Conservation (phyloP, 768 basidiomycete species). For the Calocybe gangraenosa region DNA sequence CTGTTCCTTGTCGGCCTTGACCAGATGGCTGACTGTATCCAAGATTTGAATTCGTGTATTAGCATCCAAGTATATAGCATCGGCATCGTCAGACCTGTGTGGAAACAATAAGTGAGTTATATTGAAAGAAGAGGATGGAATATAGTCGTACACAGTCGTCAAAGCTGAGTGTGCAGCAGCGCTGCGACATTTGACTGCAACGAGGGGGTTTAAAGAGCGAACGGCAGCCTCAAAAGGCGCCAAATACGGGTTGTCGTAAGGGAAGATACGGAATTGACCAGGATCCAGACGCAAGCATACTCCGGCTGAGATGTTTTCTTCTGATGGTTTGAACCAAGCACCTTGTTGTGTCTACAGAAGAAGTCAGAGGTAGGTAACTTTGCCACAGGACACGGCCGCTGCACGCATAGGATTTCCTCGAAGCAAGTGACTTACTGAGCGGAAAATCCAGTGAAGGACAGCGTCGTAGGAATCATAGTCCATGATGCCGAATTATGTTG, state of each 20-base stretch:
- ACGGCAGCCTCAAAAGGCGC: slow-evolving; percentile 82
- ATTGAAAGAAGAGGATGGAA: neutral
- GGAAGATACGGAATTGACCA: slow-evolving; percentile 75
- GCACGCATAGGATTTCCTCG: neutral
- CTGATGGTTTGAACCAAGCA: slow-evolving; percentile 83
- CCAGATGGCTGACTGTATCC: slow-evolving; percentile 61
- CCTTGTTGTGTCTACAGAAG: slow-evolving; percentile 65
- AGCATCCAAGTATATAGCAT: slow-evolving; percentile 64
- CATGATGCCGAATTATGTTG: slow-evolving; percentile 38
- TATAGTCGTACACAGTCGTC: slow-evolving; percentile 57
- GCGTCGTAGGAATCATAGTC: slow-evolving; percentile 83
- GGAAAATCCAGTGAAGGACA: slow-evolving; percentile 76
- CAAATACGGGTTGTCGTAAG: slow-evolving; percentile 79
- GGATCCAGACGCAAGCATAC: slow-evolving; percentile 70
- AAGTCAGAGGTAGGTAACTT: neutral
- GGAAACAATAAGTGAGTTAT: slow-evolving; percentile 4
- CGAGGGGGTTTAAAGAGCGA: slow-evolving; percentile 71
- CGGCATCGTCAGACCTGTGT: slow-evolving; percentile 51
- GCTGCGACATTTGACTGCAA: slow-evolving; percentile 77
- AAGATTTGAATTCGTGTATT: slow-evolving; percentile 88
- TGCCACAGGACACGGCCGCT: neutral
- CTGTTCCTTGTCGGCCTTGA: slow-evolving; percentile 85
- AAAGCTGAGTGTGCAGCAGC: slow-evolving; percentile 80
- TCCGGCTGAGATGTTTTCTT: slow-evolving; percentile 76
- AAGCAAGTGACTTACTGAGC: slow-evolving; percentile 42